phyloP scores from a whole-genome alignment of 805 yeast genomes.

The Clavispora asparagi region DNA sequence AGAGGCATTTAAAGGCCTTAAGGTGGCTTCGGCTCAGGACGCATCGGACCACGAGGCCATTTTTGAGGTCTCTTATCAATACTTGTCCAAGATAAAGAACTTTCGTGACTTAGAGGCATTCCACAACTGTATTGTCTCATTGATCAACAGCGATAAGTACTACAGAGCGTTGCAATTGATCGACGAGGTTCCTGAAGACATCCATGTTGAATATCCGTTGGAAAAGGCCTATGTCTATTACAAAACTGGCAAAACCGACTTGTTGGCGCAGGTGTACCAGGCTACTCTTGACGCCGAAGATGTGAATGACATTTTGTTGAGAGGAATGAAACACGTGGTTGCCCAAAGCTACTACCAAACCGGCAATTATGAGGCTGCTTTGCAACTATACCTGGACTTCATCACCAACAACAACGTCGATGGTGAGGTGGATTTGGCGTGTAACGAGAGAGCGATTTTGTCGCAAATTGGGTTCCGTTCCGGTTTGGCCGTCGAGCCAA shows the following conservation, averaged over 20 bases:
- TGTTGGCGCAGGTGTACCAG: conserved; percentile 14
- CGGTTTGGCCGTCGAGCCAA: background rate
- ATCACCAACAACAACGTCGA: conserved; percentile 31
- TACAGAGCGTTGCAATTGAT: conserved; percentile 42
- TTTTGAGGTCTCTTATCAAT: conserved; percentile 36
- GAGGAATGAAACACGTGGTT: conserved; percentile 43
- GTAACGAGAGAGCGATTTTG: conserved; percentile 65
- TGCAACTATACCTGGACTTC: conserved; percentile 41
- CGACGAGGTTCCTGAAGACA: conserved; percentile 32
- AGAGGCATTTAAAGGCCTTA: conserved; percentile 37
- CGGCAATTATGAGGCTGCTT: conserved; percentile 41
- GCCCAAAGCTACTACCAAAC: conserved; percentile 51
- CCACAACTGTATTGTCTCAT: conserved; percentile 46
- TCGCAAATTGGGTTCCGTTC: conserved; percentile 38
- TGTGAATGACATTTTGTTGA: conserved; percentile 15
- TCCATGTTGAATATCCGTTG: conserved; percentile 33
- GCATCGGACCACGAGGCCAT: conserved; percentile 30
- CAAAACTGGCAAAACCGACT: conserved; percentile 43
- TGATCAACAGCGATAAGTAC: conserved; percentile 57
- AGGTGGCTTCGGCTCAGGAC: conserved; percentile 23
- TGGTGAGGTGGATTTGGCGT: conserved; percentile 47
- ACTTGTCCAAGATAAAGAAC: conserved; percentile 32
- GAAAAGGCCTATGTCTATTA: conserved; percentile 59
- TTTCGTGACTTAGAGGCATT: conserved; percentile 33
- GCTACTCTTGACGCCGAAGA: background rate